These are phyloP conservation scores for Chalciporus pseudorubinellus DNA, from an alignment of 768 basidiomycete species.

Conservation along the genomic window DNA sequence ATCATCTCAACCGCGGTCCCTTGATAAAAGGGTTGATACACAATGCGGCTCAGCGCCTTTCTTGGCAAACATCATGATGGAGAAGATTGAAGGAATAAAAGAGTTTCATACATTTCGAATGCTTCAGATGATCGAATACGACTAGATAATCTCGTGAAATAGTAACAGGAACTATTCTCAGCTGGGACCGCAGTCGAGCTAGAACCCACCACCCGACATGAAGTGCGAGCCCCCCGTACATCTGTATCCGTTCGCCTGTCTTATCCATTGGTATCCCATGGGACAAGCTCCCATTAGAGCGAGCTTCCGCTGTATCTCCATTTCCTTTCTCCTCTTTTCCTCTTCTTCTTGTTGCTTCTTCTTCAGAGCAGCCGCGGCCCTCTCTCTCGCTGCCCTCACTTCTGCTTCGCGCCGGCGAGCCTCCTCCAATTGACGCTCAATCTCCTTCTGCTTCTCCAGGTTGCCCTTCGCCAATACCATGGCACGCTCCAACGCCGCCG, in stretches of 20 bases:
- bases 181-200: too few species aligned
- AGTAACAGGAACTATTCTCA: too few species aligned
- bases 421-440: constrained; percentile 28
- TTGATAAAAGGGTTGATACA: too few species aligned
- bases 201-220: too few species aligned
- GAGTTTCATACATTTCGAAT: too few species aligned
- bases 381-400: constrained; percentile 25
- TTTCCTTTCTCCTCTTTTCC: constrained; percentile 21
- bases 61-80: too few species aligned
- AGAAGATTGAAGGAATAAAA: too few species aligned
- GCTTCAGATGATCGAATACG: too few species aligned
- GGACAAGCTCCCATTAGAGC: constrained; percentile 50
- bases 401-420: constrained; percentile 29
- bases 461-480: constrained; percentile 21
- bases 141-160: too few species aligned
- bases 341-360: constrained; percentile 40
- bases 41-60: too few species aligned
- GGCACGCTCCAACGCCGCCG: constrained; percentile 15
- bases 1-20: too few species aligned
- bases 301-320: constrained; percentile 42
- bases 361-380: constrained; percentile 28
- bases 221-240: constrained; percentile 49
- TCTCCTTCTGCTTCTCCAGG: constrained; percentile 19
- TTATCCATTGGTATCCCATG: constrained; percentile 46
- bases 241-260: constrained; percentile 39